Evolutionary conservation across 306 rosid species (phyloP).

Genomic region (Pueraria montana): DNA sequence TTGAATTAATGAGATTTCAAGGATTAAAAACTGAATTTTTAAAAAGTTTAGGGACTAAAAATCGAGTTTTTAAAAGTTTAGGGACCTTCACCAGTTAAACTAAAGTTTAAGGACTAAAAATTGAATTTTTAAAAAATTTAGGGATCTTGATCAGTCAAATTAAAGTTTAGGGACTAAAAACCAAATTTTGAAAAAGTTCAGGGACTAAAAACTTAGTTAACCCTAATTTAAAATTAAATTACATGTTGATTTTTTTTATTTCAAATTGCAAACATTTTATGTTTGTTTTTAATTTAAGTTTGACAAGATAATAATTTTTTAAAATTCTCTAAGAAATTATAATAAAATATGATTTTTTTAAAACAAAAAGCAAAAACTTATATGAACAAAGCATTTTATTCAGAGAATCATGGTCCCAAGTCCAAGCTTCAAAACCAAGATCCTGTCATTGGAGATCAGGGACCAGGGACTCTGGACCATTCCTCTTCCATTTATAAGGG

Average conservation of each 20-base stretch:
- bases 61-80: too few relatives aligned
- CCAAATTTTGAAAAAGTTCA: too few relatives aligned
- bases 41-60: too few relatives aligned
- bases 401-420: background rate
- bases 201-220: too few relatives aligned
- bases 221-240: background rate
- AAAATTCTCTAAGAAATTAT: background rate
- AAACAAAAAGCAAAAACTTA: background rate
- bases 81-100: too few relatives aligned
- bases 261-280: background rate
- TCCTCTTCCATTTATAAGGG: constrained; percentile 2
- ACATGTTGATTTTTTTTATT: background rate
- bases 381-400: background rate
- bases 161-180: too few relatives aligned
- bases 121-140: too few relatives aligned
- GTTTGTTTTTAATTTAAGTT: background rate
- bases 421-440: background rate
- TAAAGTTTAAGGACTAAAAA: too few relatives aligned
- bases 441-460: background rate
- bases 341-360: background rate
- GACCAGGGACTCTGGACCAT: constrained; percentile 2
- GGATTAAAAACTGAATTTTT: too few relatives aligned
- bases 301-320: background rate
- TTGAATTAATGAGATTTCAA: too few relatives aligned
- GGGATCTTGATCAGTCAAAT: too few relatives aligned